Percentiles rank a stretch among this genome's conserved stretches.
Conservation (phyloP, 495 filamentous ascomycete genomes). For the Amphirosellinia nigrospora region DNA sequence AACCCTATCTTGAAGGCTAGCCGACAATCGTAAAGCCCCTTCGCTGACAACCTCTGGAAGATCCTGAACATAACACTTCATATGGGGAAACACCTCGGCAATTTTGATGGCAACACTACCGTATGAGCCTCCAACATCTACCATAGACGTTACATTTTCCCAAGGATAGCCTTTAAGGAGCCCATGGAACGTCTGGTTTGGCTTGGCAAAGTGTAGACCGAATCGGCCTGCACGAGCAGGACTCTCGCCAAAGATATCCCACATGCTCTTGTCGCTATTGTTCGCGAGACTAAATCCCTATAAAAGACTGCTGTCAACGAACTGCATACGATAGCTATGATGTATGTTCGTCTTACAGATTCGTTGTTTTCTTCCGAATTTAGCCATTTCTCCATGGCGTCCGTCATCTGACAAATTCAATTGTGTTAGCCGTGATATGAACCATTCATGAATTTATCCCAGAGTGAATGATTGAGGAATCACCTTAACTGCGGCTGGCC, state of each 20-base stretch:
- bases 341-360: too few species aligned
- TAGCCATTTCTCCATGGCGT: conserved; percentile 34
- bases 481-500: conserved; percentile 32
- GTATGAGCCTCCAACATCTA: conserved; percentile 33
- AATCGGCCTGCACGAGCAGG: conserved; percentile 28
- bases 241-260: conserved; percentile 29
- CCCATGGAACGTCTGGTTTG: conserved; percentile 8
- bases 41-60: conserved; percentile 31
- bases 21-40: conserved; percentile 28
- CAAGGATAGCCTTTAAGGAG: conserved; percentile 31
- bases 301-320: too few species aligned
- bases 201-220: conserved; percentile 26
- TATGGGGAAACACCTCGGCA: conserved; percentile 29
- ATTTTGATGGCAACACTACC: conserved; percentile 30
- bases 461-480: background rate
- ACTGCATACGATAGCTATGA: too few species aligned
- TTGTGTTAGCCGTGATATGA: conserved; percentile 19
- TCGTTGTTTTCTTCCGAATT: conserved; percentile 37
- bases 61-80: conserved; percentile 43
- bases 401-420: conserved; percentile 24
- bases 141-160: conserved; percentile 23
- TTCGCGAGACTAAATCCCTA: conserved; percentile 33
- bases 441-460: too few species aligned
- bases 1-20: conserved; percentile 41
- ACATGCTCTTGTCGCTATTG: conserved; percentile 33